Evolutionary conservation across 2,329 filamentous ascomycete genomes (phyloP).

Genomic region (Teratosphaeria destructans): DNA sequence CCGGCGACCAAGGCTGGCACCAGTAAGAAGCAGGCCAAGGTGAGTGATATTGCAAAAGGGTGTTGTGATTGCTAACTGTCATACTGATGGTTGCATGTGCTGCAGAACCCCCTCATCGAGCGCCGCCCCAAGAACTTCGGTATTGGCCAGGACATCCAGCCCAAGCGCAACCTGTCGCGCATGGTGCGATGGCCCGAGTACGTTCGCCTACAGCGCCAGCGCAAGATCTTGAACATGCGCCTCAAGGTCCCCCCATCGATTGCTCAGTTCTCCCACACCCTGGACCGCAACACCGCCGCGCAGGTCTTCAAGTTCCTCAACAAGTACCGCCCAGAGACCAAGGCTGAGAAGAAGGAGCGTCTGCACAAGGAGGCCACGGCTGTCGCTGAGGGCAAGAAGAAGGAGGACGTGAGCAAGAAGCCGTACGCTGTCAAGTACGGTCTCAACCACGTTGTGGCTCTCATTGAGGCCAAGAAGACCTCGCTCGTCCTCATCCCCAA

Average conservation of each 20-base stretch:
- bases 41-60: conserved; percentile 41
- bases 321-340: conserved; percentile 99
- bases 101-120: conserved; percentile 97
- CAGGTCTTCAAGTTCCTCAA: conserved; percentile 98
- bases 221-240: conserved; percentile 95
- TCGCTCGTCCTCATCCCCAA: conserved; percentile 96
- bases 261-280: conserved; percentile 93
- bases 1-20: conserved; percentile 78
- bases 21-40: conserved; percentile 93
- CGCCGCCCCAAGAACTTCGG: conserved; percentile 95
- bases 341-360: conserved; percentile 99
- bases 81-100: conserved; percentile 6
- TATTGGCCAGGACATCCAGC: conserved; percentile 98
- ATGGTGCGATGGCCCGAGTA: conserved; percentile 99
- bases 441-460: conserved; percentile 96
- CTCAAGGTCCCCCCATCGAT: conserved; percentile 97
- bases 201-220: conserved; percentile 90
- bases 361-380: conserved; percentile 96
- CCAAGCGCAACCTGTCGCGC: conserved; percentile 84
- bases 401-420: conserved; percentile 99
- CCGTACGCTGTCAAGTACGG: conserved; percentile 99
- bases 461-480: conserved; percentile 99
- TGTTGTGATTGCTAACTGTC: background rate
- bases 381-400: conserved; percentile 98
- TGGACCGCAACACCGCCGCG: conserved; percentile 92